Conservation (phyloP, 1,284 basidiomycete genomes). For the Cryptococcus neoformans region DNA sequence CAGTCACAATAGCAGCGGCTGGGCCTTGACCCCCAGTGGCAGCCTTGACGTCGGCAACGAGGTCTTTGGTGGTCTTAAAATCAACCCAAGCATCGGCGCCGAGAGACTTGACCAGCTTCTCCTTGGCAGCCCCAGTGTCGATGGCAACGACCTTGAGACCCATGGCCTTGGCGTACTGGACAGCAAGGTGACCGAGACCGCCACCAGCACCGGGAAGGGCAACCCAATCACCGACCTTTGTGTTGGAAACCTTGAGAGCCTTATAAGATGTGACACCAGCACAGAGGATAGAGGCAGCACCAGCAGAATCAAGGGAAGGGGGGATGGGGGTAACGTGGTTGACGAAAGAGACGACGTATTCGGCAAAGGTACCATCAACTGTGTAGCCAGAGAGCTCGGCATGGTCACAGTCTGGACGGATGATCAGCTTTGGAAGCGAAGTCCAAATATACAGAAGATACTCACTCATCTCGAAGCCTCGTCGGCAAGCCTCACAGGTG, state of each 20-base stretch:
- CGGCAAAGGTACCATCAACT: conserved; percentile 76
- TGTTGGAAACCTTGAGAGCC: conserved; percentile 69
- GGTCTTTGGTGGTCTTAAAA: conserved; percentile 55
- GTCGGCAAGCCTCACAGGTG: conserved; percentile 70
- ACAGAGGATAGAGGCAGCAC: conserved; percentile 77
- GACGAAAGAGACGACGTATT: conserved; percentile 61
- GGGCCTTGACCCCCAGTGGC: conserved; percentile 66
- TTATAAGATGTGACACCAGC: conserved; percentile 64
- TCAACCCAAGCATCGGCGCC: conserved; percentile 68
- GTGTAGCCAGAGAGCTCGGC: conserved; percentile 67
- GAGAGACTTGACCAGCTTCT: conserved; percentile 54
- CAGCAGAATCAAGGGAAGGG: conserved; percentile 60
- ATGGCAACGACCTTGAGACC: conserved; percentile 68
- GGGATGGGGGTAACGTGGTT: conserved; percentile 73
- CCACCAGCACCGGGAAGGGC: conserved; percentile 58
- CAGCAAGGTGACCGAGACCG: conserved; percentile 33
- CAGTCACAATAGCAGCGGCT: conserved; percentile 68
- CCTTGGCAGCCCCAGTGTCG: conserved; percentile 71
- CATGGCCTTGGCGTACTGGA: too few relatives aligned
- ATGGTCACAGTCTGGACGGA: conserved; percentile 53
- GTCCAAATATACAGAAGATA: neutral
- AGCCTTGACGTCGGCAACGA: conserved; percentile 50
- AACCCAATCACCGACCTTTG: conserved; percentile 70
- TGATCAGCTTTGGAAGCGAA: neutral
- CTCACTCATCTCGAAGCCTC: conserved; percentile 58